Percentiles rank a stretch among this genome's conserved stretches.
These are phyloP conservation scores for Gracilaria caudata DNA, from an alignment of 23 red algal species.

Conservation along the genomic window DNA sequence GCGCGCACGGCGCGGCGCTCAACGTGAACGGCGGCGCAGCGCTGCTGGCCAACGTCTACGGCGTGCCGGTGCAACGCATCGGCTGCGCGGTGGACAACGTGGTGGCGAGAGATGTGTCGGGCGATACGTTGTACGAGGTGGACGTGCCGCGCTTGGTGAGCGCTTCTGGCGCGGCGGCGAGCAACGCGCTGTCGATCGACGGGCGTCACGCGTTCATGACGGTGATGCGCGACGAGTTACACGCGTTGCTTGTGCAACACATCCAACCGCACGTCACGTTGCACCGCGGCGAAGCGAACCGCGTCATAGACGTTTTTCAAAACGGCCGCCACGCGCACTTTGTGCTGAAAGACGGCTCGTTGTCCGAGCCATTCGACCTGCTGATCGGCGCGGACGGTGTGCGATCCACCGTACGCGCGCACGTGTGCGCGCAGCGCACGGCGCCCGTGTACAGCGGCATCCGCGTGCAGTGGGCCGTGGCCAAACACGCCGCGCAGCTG, in stretches of 20 bases:
- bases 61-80: conserved; percentile 5
- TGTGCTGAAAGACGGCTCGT: conserved; percentile 7
- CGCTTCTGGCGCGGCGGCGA: neutral
- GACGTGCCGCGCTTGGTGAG: conserved; percentile 17
- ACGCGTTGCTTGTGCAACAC: neutral
- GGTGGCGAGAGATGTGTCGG: conserved; percentile 28
- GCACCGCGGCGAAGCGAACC: conserved; percentile 24
- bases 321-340: neutral
- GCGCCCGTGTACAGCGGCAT: conserved; percentile 57
- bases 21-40: conserved; percentile 66
- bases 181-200: neutral
- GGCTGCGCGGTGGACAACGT: conserved; percentile 24
- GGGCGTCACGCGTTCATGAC: conserved; percentile 35
- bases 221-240: conserved; percentile 56
- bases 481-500: neutral
- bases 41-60: conserved; percentile 36
- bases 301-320: conserved; percentile 16
- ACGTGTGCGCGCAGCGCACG: neutral
- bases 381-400: conserved; percentile 73
- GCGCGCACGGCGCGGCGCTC: conserved; percentile 16
- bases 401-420: conserved; percentile 33
- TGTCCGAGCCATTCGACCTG: conserved; percentile 46
- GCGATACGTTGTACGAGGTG: conserved; percentile 10
- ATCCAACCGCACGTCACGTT: conserved; percentile 21
- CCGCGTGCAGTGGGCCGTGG: conserved; percentile 55